These are phyloP conservation scores for Talaromyces sp. DNA, from an alignment of 2,329 filamentous ascomycete species.

Conservation along the genomic window DNA sequence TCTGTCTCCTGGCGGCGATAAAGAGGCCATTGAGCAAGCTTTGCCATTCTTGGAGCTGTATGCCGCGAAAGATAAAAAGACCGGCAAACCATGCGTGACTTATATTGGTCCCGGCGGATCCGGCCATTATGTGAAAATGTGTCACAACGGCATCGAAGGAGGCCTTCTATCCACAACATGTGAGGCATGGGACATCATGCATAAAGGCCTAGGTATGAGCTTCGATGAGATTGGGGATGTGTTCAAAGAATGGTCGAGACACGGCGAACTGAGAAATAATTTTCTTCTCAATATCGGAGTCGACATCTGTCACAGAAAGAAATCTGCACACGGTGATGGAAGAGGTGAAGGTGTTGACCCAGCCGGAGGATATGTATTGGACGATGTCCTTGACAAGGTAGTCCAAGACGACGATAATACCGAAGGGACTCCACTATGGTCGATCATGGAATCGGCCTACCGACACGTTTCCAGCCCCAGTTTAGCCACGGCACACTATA, in stretches of 20 bases:
- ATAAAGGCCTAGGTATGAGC: conserved; percentile 54
- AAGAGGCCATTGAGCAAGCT: conserved; percentile 54
- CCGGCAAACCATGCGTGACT: conserved; percentile 58
- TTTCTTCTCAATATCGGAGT: conserved; percentile 62
- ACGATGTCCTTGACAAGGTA: conserved; percentile 64
- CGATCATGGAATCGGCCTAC: conserved; percentile 57
- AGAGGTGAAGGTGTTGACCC: conserved; percentile 32
- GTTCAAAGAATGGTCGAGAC: conserved; percentile 58
- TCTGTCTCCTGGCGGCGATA: conserved; percentile 63
- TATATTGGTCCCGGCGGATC: conserved; percentile 59
- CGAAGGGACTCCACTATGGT: conserved; percentile 66
- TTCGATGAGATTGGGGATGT: conserved; percentile 59
- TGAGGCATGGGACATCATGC: conserved; percentile 64
- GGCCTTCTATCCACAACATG: conserved; percentile 64
- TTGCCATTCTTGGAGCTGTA: conserved; percentile 60
- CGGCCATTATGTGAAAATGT: conserved; percentile 72
- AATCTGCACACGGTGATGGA: conserved; percentile 36
- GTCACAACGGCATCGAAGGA: conserved; percentile 71
- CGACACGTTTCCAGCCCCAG: conserved; percentile 63
- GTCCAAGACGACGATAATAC: conserved; percentile 65
- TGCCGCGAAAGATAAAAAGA: conserved; percentile 57
- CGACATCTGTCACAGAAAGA: conserved; percentile 56
- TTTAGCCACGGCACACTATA: conserved; percentile 59
- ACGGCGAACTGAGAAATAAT: conserved; percentile 57
- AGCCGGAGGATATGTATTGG: conserved; percentile 52